Percentiles rank a stretch among this genome's conserved stretches.
These are phyloP conservation scores for Cerrena zonata DNA, from an alignment of 1,284 basidiomycete genomes.

Conservation along the genomic window DNA sequence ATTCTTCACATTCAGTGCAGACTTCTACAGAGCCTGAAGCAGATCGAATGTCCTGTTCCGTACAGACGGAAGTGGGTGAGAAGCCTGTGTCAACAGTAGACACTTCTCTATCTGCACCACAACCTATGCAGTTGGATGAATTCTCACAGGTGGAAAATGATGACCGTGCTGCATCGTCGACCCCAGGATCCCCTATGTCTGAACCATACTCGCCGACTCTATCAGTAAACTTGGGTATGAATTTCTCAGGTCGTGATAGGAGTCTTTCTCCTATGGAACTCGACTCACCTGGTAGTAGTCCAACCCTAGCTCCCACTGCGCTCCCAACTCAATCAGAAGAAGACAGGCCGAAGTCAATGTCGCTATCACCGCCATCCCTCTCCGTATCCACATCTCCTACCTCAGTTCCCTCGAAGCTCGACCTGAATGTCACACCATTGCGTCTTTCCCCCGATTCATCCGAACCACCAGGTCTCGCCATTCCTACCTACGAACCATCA, in stretches of 20 bases:
- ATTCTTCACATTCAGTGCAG: background rate
- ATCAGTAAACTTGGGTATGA: constrained; percentile 1
- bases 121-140: background rate
- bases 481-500: background rate
- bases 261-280: constrained; percentile 57
- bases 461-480: constrained; percentile 11
- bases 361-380: constrained; percentile 13
- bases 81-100: background rate
- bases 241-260: constrained; percentile 26
- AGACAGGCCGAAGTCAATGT: constrained; percentile 10
- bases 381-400: background rate
- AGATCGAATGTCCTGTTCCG: background rate
- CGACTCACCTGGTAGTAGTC: constrained; percentile 38
- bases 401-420: background rate
- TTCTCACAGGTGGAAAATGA: background rate
- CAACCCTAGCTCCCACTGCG: constrained; percentile 22
- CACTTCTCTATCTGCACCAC: background rate
- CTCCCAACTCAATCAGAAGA: background rate
- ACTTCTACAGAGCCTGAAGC: background rate
- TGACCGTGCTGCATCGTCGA: background rate
- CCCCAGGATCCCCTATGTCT: background rate
- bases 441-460: constrained; percentile 11
- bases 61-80: background rate
- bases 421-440: constrained; percentile 5
- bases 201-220: background rate